Evolutionary conservation across 225 moss, liverwort and hornwort genomes (phyloP).

Genomic region (Climacium dendroides): DNA sequence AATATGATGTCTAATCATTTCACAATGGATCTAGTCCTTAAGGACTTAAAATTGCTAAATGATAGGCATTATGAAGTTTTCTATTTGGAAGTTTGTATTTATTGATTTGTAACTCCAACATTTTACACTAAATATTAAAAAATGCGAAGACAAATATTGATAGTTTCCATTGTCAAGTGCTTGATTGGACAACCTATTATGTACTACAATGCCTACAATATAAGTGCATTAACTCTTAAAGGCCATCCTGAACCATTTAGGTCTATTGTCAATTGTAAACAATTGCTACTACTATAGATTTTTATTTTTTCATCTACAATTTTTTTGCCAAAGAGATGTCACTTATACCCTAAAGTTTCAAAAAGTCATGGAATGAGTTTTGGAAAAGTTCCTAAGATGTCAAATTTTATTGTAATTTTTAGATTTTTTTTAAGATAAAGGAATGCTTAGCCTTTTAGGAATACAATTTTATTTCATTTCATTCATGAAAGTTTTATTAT

Average conservation of each 20-base stretch:
- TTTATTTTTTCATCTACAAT: not conserved
- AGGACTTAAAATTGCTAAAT: not conserved
- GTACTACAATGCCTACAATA: not conserved
- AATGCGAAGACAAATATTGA: no score
- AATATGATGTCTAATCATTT: not conserved
- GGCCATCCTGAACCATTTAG: no score
- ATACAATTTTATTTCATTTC: not conserved
- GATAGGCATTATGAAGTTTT: not conserved
- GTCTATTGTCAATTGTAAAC: accelerated
- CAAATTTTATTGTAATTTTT: accelerated
- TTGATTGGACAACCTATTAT: not conserved
- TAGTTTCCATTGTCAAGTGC: accelerated
- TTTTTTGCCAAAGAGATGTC: accelerated
- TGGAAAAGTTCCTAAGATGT: not conserved
- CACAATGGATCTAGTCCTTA: not conserved
- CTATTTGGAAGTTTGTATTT: not conserved
- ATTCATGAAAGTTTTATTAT: not conserved
- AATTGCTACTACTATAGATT: accelerated
- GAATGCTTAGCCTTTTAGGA: not conserved
- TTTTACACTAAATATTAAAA: accelerated
- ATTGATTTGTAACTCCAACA: no score
- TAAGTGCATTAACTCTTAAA: not conserved
- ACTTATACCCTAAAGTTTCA: not conserved
- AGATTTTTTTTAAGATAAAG: not conserved
- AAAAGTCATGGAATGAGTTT: not conserved